These are phyloP conservation scores for Plasmodium fragile DNA, from an alignment of 169 alveolate species.

Conservation along the genomic window DNA sequence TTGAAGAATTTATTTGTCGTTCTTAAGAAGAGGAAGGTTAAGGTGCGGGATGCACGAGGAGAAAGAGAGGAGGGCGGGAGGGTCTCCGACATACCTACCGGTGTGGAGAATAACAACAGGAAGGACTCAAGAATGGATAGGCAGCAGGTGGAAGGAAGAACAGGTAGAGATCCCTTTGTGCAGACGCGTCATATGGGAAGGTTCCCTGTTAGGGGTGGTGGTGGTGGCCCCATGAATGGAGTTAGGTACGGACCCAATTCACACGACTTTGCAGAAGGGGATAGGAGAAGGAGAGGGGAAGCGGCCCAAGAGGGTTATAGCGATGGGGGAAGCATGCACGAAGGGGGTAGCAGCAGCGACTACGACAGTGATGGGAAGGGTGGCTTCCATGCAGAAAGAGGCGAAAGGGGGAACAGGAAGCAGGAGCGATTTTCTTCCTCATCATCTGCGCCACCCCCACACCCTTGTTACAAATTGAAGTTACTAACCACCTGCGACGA, in stretches of 20 bases:
- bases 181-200: not conserved
- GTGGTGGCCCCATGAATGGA: not conserved
- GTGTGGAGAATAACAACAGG: not conserved
- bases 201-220: not conserved
- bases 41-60: not conserved
- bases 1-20: slow-evolving; percentile 33
- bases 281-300: not conserved
- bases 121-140: not conserved
- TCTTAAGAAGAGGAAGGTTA: slow-evolving; percentile 29
- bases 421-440: not conserved
- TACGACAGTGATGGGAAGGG: not conserved
- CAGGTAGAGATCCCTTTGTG: not conserved
- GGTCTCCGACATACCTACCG: not conserved
- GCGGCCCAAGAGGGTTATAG: not conserved
- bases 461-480: slow-evolving; percentile 23
- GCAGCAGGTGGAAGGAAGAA: not conserved
- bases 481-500: slow-evolving; percentile 52
- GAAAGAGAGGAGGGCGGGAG: not conserved
- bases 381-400: not conserved
- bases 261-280: not conserved
- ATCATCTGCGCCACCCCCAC: not conserved
- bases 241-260: not conserved
- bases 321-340: not conserved
- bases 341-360: not conserved
- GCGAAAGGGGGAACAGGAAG: not conserved